Base-by-base conservation (phyloP, 2,329 filamentous ascomycete genomes). In the Sporothrix luriei region DNA sequence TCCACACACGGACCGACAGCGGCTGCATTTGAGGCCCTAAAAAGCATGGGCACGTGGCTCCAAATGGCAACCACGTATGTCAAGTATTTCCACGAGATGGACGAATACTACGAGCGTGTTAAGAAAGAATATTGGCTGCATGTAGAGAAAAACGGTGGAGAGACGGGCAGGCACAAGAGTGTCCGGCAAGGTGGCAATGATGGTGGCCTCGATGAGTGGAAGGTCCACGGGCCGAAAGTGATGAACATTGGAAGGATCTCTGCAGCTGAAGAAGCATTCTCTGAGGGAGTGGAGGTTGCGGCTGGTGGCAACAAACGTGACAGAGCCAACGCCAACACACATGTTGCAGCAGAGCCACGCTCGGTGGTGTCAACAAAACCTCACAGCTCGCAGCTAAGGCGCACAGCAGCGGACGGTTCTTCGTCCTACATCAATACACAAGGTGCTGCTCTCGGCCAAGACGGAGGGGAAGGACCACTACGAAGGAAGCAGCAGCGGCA, bases 41-140 rank as follows among this genome's bases (percentile, higher is more conserved):
- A 78, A 2, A 81, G 82, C 59, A 85, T 89, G 81, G 80, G 82
- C 0, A 77, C 77, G 3, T 82, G 82, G 75, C 77, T 88, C 55
- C 82, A 83, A 68, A 87, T 88, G 84, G 86, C 86, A 1, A 80
- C 81, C 40, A 84, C 83, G 3, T 89, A 87, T 76, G 81, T 84
- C 69, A 79, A 78, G 61, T 84, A 86, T 9, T 82, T 89, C 69
- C 78, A 79, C 38, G 81, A 83, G 19, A 84, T 87, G 80, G 81
- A 86, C 72, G 76, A 77, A 3, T 88, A 85, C 73, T 88, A 86
- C 72, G 75, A 79, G 1, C 78, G 76, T 1, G 82, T 87, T 71
- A 85, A 83, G 74, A 78, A 79, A 40, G 84, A 88, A 70, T 85
- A 83, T 71, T 74, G 76, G 40, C 75, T 70, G 74, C 76, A 78